Base-by-base conservation (phyloP, 2,329 filamentous ascomycete genomes). In the Fusarium coicis region DNA sequence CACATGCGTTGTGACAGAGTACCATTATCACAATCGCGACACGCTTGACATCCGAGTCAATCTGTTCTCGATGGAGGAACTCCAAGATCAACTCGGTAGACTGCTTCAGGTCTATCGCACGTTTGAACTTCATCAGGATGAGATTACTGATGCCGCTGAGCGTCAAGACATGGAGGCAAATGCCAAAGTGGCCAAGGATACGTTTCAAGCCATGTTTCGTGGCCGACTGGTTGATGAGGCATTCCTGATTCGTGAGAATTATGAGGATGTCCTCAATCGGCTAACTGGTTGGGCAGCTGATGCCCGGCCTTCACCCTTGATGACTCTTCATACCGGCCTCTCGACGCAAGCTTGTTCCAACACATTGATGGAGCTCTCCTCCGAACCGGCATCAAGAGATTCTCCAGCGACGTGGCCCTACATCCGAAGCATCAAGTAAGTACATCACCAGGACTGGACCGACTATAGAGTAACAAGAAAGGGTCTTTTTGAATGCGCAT, bases 1-100 rank as follows among this genome's bases (percentile, higher is more conserved):
- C 57, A 87, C 85, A 1, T 87, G 84, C 42, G 84, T 84, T 3
- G 84, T 83, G 1, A 87, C 85, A 1, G 85, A 87, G 50, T 87
- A 85, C 63, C 80, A 81, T 63, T 83, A 81, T 63, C 83, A 84
- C 46, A 77, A 77, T 4, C 43, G 55, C 1, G 68, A 79, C 10
- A 60, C 75, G 11, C 82, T 84, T 54, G 66, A 71, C 1, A 78
- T 87, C 5, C 60, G 81, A 2, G 78, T 84, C 1, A 78, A 83
- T 3, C 36, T 74, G 5, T 84, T 84, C 59, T 76, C 58, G 8
- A 55, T 65, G 9, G 76, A 76, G 0, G 81, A 84, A 10, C 66
- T 85, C 0, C 43, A 59, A 32, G 67, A 77, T 0, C 84, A 86
- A 40, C 65, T 85, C 0, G 64, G 75, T 8, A 65, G 80, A 8